Conservation (phyloP, 1,284 basidiomycete genomes). For the Apiotrichum porosum region DNA sequence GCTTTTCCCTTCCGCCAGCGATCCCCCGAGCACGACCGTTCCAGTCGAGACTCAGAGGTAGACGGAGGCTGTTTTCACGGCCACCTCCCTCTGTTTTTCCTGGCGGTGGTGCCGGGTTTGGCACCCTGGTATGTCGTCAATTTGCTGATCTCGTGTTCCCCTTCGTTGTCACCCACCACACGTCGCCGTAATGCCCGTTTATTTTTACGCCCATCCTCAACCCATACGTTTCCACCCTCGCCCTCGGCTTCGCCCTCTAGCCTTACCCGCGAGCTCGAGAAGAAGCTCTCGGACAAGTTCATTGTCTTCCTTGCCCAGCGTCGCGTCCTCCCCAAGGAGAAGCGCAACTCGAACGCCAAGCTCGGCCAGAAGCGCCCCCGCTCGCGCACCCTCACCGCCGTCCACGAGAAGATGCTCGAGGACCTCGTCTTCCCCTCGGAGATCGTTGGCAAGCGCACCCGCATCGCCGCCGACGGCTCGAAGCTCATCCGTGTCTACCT, state of each 20-base stretch:
- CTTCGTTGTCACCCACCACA: conserved; percentile 2
- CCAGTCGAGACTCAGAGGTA: conserved; percentile 28
- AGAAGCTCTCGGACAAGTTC: conserved; percentile 96
- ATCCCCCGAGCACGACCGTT: conserved; percentile 3
- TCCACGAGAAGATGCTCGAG: conserved; percentile 97
- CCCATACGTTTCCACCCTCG: neutral
- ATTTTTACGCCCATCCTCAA: conserved; percentile 4
- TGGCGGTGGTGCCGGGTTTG: conserved; percentile 13
- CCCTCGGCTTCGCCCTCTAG: conserved; percentile 50
- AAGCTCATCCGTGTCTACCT: conserved; percentile 97
- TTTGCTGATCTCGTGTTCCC: too few species aligned
- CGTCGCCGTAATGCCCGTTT: conserved; percentile 20
- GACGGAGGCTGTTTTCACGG: conserved; percentile 50
- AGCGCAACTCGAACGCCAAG: conserved; percentile 82
- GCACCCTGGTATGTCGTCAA: conserved; percentile 6
- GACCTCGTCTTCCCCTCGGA: conserved; percentile 99
- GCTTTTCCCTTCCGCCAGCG: neutral
- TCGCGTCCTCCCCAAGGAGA: conserved; percentile 96
- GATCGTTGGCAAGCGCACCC: conserved; percentile 97
- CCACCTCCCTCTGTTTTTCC: conserved; percentile 42
- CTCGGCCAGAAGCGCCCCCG: conserved; percentile 84
- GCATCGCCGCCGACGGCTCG: conserved; percentile 81
- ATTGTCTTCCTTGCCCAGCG: conserved; percentile 99
- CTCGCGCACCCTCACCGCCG: conserved; percentile 91
- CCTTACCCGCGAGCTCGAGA: conserved; percentile 94